phyloP scores from a whole-genome alignment of 495 filamentous ascomycete species.

The Trichoderma asperelloides region DNA sequence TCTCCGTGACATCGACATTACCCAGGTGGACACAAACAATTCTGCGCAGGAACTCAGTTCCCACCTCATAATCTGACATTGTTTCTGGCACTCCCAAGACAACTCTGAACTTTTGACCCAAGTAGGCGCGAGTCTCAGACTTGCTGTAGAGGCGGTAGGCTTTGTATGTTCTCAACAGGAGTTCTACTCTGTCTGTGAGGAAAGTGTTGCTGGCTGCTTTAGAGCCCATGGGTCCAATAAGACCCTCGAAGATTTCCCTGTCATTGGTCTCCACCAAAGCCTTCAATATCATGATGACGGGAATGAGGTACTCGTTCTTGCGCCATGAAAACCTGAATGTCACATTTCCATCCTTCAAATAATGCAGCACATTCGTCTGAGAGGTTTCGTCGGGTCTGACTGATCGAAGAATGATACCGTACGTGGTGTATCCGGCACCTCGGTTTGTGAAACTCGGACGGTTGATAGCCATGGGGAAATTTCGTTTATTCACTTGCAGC shows the following conservation, averaged over 20 bases:
- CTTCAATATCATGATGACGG: conserved; percentile 93
- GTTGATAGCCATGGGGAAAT: conserved; percentile 89
- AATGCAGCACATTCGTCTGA: conserved; percentile 94
- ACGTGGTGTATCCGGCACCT: conserved; percentile 77
- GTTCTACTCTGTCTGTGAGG: conserved; percentile 86
- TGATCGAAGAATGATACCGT: conserved; percentile 81
- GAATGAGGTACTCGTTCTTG: conserved; percentile 90
- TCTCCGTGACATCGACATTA: conserved; percentile 66
- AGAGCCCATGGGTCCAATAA: conserved; percentile 64
- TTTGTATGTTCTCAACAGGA: conserved; percentile 88
- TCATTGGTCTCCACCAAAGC: conserved; percentile 94
- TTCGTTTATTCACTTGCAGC: conserved; percentile 77
- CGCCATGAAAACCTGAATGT: conserved; percentile 97
- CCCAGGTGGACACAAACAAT: conserved; percentile 88
- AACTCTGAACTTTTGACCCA: conserved; percentile 82
- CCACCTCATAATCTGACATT: conserved; percentile 76
- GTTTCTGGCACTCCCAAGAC: conserved; percentile 73
- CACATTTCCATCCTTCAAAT: conserved; percentile 88
- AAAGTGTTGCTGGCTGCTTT: conserved; percentile 81
- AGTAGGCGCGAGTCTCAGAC: conserved; percentile 65
- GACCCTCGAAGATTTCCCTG: conserved; percentile 83
- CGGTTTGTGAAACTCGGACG: conserved; percentile 80
- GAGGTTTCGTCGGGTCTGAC: conserved; percentile 94
- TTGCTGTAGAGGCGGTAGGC: conserved; percentile 71
- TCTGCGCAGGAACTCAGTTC: conserved; percentile 79